These are phyloP conservation scores for Huntiella bhutanensis DNA, from an alignment of 2,329 filamentous ascomycete genomes.

Conservation along the genomic window DNA sequence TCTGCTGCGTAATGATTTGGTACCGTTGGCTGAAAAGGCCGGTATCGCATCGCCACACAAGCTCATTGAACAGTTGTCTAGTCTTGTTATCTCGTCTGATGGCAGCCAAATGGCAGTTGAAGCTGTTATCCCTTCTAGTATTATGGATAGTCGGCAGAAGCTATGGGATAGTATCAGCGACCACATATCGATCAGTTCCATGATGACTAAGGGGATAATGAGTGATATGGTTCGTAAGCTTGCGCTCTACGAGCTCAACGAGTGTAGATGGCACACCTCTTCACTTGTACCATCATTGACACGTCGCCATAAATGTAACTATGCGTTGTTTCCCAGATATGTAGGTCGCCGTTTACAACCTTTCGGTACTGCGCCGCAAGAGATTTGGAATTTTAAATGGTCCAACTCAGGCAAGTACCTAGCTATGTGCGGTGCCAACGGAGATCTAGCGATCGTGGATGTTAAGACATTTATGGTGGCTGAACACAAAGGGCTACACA, in stretches of 20 bases:
- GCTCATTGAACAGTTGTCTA: slow-evolving; percentile 37
- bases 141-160: slow-evolving; percentile 61
- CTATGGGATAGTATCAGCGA: slow-evolving; percentile 26
- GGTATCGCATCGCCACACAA: no score
- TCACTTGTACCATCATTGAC: slow-evolving; percentile 65
- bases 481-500: slow-evolving; percentile 43
- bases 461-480: slow-evolving; percentile 48
- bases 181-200: slow-evolving; percentile 86
- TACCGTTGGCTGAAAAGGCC: slow-evolving; percentile 42
- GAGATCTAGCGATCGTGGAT: slow-evolving; percentile 65
- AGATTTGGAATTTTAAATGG: slow-evolving; percentile 84
- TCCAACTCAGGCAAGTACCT: slow-evolving; percentile 71
- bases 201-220: slow-evolving; percentile 85
- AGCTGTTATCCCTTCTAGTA: no score
- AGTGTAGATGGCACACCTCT: slow-evolving; percentile 79
- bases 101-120: no score
- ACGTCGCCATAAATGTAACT: slow-evolving; percentile 69
- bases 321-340: slow-evolving; percentile 58
- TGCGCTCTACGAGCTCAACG: slow-evolving; percentile 64
- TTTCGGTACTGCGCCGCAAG: slow-evolving; percentile 41
- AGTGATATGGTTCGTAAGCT: slow-evolving; percentile 65
- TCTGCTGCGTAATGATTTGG: slow-evolving; percentile 76
- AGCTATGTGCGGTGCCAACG: slow-evolving; percentile 64
- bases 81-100: slow-evolving; percentile 35
- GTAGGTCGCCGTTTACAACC: slow-evolving; percentile 26